A percentile compares a stretch with the other conserved stretches of the same genome.
phyloP scores from a whole-genome alignment of 306 rosid species.

The Fragaria iinumae region DNA sequence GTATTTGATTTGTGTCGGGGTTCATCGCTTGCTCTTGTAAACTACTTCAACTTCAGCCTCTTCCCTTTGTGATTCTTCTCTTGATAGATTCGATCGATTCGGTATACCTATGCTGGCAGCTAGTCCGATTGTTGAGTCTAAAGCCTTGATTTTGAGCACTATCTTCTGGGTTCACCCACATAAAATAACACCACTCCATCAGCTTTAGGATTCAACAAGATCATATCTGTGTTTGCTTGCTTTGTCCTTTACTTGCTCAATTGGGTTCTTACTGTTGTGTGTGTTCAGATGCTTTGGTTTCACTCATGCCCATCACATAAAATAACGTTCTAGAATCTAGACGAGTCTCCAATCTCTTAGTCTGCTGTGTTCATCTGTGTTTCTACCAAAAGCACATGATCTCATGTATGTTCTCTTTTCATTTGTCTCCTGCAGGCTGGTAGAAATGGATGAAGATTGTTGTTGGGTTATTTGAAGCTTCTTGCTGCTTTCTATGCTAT shows the following conservation, averaged over 20 bases:
- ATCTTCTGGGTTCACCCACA: conserved; percentile 31
- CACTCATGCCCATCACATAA: conserved; percentile 45
- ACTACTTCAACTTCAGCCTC: neutral
- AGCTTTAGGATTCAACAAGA: conserved; percentile 12
- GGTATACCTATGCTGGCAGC: neutral
- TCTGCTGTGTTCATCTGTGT: conserved; percentile 25
- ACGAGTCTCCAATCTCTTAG: conserved; percentile 20
- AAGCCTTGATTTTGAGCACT: conserved; percentile 19
- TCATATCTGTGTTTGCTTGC: conserved; percentile 19
- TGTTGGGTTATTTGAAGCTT: conserved; percentile 26
- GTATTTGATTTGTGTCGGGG: neutral
- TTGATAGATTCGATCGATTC: neutral
- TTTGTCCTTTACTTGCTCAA: conserved; percentile 33
- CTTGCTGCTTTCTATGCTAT: conserved; percentile 11
- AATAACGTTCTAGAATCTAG: conserved; percentile 41
- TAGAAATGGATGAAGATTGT: conserved; percentile 31
- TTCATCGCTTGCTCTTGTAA: neutral
- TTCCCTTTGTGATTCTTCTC: neutral
- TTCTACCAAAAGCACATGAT: conserved; percentile 14
- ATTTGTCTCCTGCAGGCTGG: conserved; percentile 29
- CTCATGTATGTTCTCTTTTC: conserved; percentile 25
- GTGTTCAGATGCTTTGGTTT: conserved; percentile 11
- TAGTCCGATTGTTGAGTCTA: conserved; percentile 19
- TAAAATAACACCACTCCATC: conserved; percentile 37
- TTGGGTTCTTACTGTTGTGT: conserved; percentile 19